Base-by-base conservation (phyloP, 768 basidiomycete species). In the Auricularia heimuer region DNA sequence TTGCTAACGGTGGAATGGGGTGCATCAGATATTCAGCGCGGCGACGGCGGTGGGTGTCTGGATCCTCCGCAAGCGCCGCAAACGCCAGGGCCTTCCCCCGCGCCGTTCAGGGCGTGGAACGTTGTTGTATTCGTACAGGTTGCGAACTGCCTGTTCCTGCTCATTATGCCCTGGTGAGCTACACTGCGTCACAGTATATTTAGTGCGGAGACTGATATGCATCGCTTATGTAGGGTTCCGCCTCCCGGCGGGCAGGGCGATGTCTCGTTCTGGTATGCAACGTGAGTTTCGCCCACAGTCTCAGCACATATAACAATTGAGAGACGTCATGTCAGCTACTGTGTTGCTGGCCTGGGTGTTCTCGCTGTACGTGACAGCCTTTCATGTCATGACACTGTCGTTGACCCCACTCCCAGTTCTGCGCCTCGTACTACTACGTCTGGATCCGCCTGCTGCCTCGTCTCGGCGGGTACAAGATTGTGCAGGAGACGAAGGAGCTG, bases 371-470 rank as follows among this genome's bases (percentile, higher is more conserved):
- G 29, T 29, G 29, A 29, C 29, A 29, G 2, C 29, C 29, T 29
- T 29, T 29, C 29, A 29, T 29, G 29, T 29, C 2, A 29, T 29
- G 29, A 29, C 29, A 29, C 29, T 29, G 29, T 29, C 29, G 29
- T 29, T 29, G 29, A 29, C 29, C 29, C 29, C 29, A 29, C 29
- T 29, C 67, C 35, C 64, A 68, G 66, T 62, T 69, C n/a, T 72
- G 71, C 37, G 69, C 63, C 16, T 39, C 71, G 29, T 72, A 75
- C 65, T 74, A 73, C 63, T 71, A 69, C 44, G 34, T 81, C 24
- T 82, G 81, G 81, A 78, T 80, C 33, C 68, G 79, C 11, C 39
- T 79, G 1, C 74, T 83, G 1, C 81, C 82, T n/a, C 75, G 69
- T 62, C 62, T 75, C 3, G 77, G 81, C 10, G 77, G 77, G 0